Evolutionary conservation across 805 yeast genomes (phyloP), one percentile per base, ranked within the genome.

Genomic region (Huiozyma naganishii): DNA sequence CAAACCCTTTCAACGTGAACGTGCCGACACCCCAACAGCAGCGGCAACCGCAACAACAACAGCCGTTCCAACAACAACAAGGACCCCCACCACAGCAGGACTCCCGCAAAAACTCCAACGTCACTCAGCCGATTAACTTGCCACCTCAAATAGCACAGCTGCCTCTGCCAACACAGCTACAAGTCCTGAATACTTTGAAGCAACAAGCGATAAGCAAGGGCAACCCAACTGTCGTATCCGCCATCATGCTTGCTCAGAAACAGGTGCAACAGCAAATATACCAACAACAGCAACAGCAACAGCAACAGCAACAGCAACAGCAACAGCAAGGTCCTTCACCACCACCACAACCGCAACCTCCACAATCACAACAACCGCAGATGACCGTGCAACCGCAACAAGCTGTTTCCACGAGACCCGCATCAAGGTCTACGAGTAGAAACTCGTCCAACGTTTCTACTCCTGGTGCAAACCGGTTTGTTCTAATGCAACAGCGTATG

Each of bases 71-170:
- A 23, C 43, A 41, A 27, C 33, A 41, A 9, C 36, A 36, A 27
- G 23, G 28, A 23, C 39, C 6, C 11, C 41, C 27, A 10, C 27
- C 36, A 11, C 33, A 36, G 32, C 29, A 41, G n/a, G 9, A 13
- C 2, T 37, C 8, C 6, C 7, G 9, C 10, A 17, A 10, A 29
- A 32, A 35, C 9, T 30, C 33, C 2, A 17, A n/a, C 10, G 32
- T 27, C 8, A 38, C 45, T 17, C 37, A 48, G 9, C 48, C 55
- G 6, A 45, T 60, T 12, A 61, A 54, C 40, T 36, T 61, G 17
- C 66, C 66, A 4, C 64, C 64, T 7, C 65, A 60, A 41, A 59
- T 61, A 36, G 63, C 65, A 3, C 60, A 58, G 40, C 46, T 61
- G 27, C 63, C 66, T 3, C 51, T 58, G 30, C 58, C 58, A 6